Evolutionary conservation across 192 early-diverging fungal species (phyloP).

Genomic region (Diversispora epigaea): DNA sequence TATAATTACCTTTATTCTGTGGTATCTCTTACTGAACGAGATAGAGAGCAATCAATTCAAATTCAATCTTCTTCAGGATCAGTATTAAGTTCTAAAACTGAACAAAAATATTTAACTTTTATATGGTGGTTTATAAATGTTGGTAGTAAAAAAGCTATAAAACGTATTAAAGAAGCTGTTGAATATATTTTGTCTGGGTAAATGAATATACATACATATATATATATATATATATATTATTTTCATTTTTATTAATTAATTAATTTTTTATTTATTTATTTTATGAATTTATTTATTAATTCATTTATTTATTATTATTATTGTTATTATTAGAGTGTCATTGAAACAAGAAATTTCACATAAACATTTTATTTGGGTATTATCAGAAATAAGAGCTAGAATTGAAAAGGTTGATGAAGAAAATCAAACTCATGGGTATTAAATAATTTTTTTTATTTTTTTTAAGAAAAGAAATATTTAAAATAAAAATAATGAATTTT

Average conservation of each 20-base stretch:
- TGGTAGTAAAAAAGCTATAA: conserved; percentile 76
- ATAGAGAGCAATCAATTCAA: conserved; percentile 48
- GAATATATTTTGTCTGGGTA: conserved; percentile 38
- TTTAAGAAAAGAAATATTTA: too few species aligned
- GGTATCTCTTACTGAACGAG: conserved; percentile 50
- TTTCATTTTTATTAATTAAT: neutral
- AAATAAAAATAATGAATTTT: neutral
- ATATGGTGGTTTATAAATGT: conserved; percentile 90
- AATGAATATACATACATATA: neutral
- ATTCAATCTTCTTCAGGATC: conserved; percentile 37
- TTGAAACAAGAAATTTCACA: conserved; percentile 8
- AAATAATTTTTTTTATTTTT: neutral
- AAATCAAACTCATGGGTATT: neutral
- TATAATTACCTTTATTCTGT: conserved; percentile 84
- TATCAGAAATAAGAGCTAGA: conserved; percentile 15
- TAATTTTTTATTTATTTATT: neutral
- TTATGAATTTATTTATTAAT: neutral
- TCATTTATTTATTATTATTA: neutral
- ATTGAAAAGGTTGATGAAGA: conserved; percentile 7
- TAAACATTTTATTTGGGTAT: conserved; percentile 19
- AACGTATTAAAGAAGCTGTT: conserved; percentile 65
- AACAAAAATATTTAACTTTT: conserved; percentile 85
- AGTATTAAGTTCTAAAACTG: conserved; percentile 43
- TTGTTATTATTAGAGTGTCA: conserved; percentile 5
- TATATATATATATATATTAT: neutral